Base-by-base conservation (phyloP, 1,284 basidiomycete species). In the Ganoderma sinense region DNA sequence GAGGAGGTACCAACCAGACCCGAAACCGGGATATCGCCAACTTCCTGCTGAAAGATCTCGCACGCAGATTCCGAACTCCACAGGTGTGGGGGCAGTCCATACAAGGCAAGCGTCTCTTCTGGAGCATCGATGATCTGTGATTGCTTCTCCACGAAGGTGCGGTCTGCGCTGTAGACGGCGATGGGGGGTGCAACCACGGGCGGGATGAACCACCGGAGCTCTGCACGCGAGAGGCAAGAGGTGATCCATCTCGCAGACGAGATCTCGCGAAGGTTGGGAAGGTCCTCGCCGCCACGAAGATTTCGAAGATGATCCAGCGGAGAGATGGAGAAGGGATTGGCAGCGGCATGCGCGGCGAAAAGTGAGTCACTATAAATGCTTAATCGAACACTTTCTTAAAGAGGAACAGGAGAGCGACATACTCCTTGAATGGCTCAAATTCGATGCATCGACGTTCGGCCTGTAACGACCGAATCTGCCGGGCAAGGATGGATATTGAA, bases 131-230 rank as follows among this genome's bases (percentile, higher is more conserved):
- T 74, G 20, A 90, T 71, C 36, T 86, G 86, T 13, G 86, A 82
- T 80, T 95, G 91, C 45, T 85, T 84, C 78, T 97, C 94, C 58
- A 94, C 80, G 82, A 95, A 98, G 5, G 91, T 89, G 59, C 95
- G 90, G 77, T 96, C 89, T 55, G 89, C 89, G 76, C 92, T 94
- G 74, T 91, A 87, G 64, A 95, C 83, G 45, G 89, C 82, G 73
- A 97, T 92, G 0, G 94, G 89, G 1, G 97, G 97, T 0, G 98
- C 97, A 26, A 97, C 89, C 4, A 86, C 97, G 1, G 90, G 84
- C 36, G 95, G 94, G 20, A 94, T 85, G 80, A 92, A 94, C 88
- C 95, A 97, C 74, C 91, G 91, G 70, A 97, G 86, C 14, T 88
- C 88, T 3, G 89, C 88, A 55, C 94, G 89, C 64, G 94, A 96